A percentile compares a stretch with the other conserved stretches of the same genome.
phyloP scores from a whole-genome alignment of 495 filamentous ascomycete species.

The Clohesyomyces aquaticus region DNA sequence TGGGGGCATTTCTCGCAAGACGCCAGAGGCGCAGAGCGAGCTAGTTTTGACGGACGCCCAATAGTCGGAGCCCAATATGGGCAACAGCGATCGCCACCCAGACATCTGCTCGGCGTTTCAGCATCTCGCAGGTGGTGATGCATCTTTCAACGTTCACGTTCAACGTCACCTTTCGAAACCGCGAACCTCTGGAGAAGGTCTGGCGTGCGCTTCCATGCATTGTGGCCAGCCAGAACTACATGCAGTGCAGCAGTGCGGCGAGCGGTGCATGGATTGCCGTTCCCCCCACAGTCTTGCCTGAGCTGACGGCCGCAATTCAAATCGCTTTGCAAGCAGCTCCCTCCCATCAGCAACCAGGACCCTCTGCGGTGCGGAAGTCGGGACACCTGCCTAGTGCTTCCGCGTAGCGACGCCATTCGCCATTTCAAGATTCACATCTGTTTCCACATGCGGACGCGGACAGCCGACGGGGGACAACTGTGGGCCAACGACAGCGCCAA shows the following conservation, averaged over 20 bases:
- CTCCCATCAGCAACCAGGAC: not conserved
- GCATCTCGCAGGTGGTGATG: not conserved
- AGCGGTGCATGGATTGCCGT: too few relatives aligned
- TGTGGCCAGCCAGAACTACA: too few relatives aligned
- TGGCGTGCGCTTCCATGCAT: not conserved
- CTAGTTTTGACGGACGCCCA: too few relatives aligned
- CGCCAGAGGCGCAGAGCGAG: too few relatives aligned
- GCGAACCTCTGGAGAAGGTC: not conserved
- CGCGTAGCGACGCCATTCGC: conserved; percentile 1
- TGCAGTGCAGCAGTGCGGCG: too few relatives aligned
- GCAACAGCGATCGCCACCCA: not conserved
- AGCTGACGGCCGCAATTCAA: too few relatives aligned
- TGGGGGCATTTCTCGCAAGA: too few relatives aligned
- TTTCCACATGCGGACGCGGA: not conserved
- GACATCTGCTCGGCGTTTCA: not conserved
- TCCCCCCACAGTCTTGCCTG: too few relatives aligned
- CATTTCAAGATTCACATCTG: not conserved
- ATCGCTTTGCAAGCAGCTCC: not conserved
- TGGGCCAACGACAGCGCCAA: conserved; percentile 6
- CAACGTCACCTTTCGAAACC: not conserved
- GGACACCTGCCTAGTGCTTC: conserved; percentile 11
- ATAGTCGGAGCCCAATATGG: not conserved
- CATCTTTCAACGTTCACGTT: not conserved
- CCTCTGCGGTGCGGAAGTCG: not conserved
- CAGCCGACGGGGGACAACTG: conserved; percentile 9